Evolutionary conservation across 495 filamentous ascomycete species (phyloP), one percentile per base, ranked within the genome.

Genomic region (Talaromyces borbonicus): DNA sequence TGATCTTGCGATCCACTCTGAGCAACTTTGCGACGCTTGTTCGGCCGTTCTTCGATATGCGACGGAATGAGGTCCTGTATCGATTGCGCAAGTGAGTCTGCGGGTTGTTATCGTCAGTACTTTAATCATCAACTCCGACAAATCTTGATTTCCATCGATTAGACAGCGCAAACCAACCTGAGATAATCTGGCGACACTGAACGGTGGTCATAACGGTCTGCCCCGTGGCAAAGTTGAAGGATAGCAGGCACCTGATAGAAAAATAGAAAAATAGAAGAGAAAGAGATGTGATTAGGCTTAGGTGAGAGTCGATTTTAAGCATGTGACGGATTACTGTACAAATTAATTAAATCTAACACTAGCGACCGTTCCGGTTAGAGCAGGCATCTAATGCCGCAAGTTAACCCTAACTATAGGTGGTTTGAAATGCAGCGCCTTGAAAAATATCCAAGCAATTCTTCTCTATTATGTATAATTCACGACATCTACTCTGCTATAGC

Each of bases 21-120:
- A 8, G 32, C 6, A 26, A 60, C 20, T 47, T 67, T 72, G 49
- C 62, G 65, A 33, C 68, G 65, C 52, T 72, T 72, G 19, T 29
- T 53, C 8, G 52, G 55, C 48, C 37, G 60, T 7, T 42, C 50
- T 39, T 60, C 45, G 23, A 19, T 26, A 20, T 31, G 29, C 12
- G 43, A 32, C 24, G n/a, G 15, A 31, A 46, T 36, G 16, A 25
- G 25, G 27, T 20, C 22, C 30, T 41, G 15, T 48, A 48, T 39
- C 8, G 33, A 40, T 12, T 27, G 25, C 37, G 37, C 35, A 41
- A 36, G n/a, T 19, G 23, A 35, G 32, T 39, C 46, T 48, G 4
- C 19, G 27, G 8, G n/a, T 7, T 8, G 18, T 20, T 38, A 14
- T 38, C 16, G 18, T 38, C 16, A 38, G 18, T 38, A n/a, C n/a